Evolutionary conservation across 768 basidiomycete species (phyloP).

Genomic region (Gloeophyllum trabeum): DNA sequence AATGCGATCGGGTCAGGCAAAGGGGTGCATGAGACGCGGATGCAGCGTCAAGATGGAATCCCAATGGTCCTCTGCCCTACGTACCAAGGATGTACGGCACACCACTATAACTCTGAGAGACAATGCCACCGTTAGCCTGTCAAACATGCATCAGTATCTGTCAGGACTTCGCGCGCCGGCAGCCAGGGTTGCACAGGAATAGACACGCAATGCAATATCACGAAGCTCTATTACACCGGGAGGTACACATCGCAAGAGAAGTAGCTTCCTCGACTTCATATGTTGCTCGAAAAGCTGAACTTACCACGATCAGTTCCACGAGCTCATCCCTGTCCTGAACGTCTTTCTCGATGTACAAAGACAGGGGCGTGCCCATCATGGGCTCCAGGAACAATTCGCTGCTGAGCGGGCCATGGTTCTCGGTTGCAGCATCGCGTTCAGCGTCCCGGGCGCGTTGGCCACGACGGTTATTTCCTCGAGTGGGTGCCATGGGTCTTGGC

Average conservation of each 20-base stretch:
- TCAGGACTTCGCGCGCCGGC: too few species aligned
- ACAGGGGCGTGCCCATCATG: slow-evolving; percentile 67
- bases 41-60: not conserved
- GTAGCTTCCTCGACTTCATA: too few species aligned
- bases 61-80: too few species aligned
- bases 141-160: slow-evolving; percentile 4
- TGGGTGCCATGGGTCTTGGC: slow-evolving; percentile 75
- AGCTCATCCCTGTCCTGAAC: slow-evolving; percentile 59
- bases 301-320: slow-evolving; percentile 53
- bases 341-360: slow-evolving; percentile 73
- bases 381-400: slow-evolving; percentile 67
- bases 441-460: slow-evolving; percentile 27
- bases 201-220: too few species aligned
- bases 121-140: slow-evolving; percentile 69
- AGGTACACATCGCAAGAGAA: too few species aligned
- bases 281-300: slow-evolving; percentile 18
- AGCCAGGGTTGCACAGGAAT: too few species aligned
- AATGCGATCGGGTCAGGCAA: not conserved
- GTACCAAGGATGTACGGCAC: slow-evolving; percentile 73
- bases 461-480: slow-evolving; percentile 47
- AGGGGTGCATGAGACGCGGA: not conserved
- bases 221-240: too few species aligned
- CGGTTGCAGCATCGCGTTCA: slow-evolving; percentile 13
- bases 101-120: slow-evolving; percentile 67
- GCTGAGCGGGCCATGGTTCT: slow-evolving; percentile 23